Evolutionary conservation across 2,329 filamentous ascomycete genomes (phyloP).

Genomic region (Alternaria metachromatica): DNA sequence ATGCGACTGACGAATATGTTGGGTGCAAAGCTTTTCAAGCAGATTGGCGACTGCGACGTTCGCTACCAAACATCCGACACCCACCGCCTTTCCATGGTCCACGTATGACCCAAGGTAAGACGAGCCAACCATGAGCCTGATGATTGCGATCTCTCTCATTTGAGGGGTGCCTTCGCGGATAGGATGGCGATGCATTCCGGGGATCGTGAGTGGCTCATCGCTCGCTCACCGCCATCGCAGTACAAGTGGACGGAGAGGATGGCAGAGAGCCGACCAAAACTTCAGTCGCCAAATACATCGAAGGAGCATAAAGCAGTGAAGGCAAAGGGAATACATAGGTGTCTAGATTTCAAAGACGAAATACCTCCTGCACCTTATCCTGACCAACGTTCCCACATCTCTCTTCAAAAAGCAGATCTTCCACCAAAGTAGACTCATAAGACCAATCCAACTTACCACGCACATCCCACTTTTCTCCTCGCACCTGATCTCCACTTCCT

Average conservation of each 20-base stretch:
- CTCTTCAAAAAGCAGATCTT: not conserved
- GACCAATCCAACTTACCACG: not conserved
- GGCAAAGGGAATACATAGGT: no score
- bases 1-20: not conserved
- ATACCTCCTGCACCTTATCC: no score
- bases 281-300: no score
- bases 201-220: not conserved
- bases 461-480: not conserved
- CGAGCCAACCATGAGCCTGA: not conserved
- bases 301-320: no score
- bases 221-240: accelerated
- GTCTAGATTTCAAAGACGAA: no score
- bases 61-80: not conserved
- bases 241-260: no score
- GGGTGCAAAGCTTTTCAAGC: not conserved
- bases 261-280: not conserved
- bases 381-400: not conserved
- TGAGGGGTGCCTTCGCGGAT: accelerated
- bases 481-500: not conserved
- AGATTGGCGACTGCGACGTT: not conserved
- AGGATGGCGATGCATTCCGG: not conserved
- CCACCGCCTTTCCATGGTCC: not conserved
- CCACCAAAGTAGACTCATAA: not conserved
- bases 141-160: not conserved
- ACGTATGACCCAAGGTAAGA: accelerated